Evolutionary conservation across 176 grass and related monocot genomes (phyloP).

Genomic region (Musa acuminata): DNA sequence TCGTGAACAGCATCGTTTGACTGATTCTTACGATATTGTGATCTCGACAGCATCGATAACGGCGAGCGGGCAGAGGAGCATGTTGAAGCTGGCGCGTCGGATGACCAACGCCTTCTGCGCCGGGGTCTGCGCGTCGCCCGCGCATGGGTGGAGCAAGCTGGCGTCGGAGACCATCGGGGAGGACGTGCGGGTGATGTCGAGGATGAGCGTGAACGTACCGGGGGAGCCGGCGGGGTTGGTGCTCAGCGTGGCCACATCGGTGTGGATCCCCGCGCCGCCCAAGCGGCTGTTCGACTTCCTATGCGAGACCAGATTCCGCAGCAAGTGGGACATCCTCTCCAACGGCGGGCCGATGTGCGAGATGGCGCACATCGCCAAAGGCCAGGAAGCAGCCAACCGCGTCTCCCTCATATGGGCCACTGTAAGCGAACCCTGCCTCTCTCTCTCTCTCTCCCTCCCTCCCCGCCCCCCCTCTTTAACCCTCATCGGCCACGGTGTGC

Average conservation of each 20-base stretch:
- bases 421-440: constrained; percentile 20
- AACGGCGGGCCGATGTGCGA: constrained; percentile 29
- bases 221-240: constrained; percentile 52
- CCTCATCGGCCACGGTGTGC: no score
- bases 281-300: constrained; percentile 33
- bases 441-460: no score
- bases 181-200: constrained; percentile 17
- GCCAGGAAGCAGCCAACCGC: constrained; percentile 23
- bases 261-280: constrained; percentile 24
- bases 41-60: constrained; percentile 20
- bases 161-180: background rate
- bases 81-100: constrained; percentile 25
- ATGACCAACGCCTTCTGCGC: constrained; percentile 38
- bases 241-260: constrained; percentile 22
- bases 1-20: background rate
- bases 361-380: constrained; percentile 30
- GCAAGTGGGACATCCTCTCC: constrained; percentile 36
- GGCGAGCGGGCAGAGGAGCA: constrained; percentile 16
- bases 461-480: no score
- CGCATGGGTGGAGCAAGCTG: background rate
- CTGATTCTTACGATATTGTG: background rate
- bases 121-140: background rate
- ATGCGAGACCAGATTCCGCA: constrained; percentile 42
- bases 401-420: constrained; percentile 46
- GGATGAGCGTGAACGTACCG: constrained; percentile 44